Evolutionary conservation across 106 monocot species (phyloP).

Genomic region (Dioscorea alata): DNA sequence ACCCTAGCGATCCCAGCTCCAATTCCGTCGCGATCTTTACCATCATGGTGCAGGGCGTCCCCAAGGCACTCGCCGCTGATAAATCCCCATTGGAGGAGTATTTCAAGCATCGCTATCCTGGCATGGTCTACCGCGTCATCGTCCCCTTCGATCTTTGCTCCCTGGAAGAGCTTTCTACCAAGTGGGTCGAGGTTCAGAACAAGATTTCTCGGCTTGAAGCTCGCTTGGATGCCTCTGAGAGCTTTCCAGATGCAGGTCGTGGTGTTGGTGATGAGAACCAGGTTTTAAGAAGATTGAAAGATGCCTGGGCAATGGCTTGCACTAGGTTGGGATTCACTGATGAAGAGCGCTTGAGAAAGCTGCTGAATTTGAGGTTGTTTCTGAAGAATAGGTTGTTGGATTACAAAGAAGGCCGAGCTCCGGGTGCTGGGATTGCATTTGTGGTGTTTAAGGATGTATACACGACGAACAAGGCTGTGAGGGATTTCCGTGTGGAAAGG

Average conservation of each 20-base stretch:
- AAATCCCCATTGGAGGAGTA: conserved; percentile 73
- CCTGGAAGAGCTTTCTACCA: conserved; percentile 43
- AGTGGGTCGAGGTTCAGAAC: conserved; percentile 51
- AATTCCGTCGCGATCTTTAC: conserved; percentile 78
- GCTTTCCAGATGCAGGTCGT: conserved; percentile 1
- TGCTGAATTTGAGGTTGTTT: conserved; percentile 44
- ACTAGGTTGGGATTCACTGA: conserved; percentile 61
- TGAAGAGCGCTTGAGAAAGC: conserved; percentile 62
- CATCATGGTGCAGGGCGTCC: conserved; percentile 86
- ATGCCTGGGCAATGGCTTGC: conserved; percentile 18
- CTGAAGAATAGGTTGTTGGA: conserved; percentile 49
- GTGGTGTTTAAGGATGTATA: conserved; percentile 90
- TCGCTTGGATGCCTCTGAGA: conserved; percentile 25
- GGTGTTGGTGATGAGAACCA: neutral
- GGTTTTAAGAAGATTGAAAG: conserved; percentile 27
- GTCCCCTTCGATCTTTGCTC: conserved; percentile 79
- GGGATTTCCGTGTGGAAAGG: conserved; percentile 75
- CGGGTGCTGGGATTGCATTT: conserved; percentile 85
- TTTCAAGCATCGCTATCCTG: conserved; percentile 83
- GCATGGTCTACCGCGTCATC: conserved; percentile 73
- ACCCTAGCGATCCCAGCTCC: conserved; percentile 40
- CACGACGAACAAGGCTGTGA: conserved; percentile 85
- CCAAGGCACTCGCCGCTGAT: conserved; percentile 61
- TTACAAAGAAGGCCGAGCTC: conserved; percentile 74
- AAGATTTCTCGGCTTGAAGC: conserved; percentile 69